phyloP scores from a whole-genome alignment of 768 basidiomycete species.

The Rhodocollybia butyracea region DNA sequence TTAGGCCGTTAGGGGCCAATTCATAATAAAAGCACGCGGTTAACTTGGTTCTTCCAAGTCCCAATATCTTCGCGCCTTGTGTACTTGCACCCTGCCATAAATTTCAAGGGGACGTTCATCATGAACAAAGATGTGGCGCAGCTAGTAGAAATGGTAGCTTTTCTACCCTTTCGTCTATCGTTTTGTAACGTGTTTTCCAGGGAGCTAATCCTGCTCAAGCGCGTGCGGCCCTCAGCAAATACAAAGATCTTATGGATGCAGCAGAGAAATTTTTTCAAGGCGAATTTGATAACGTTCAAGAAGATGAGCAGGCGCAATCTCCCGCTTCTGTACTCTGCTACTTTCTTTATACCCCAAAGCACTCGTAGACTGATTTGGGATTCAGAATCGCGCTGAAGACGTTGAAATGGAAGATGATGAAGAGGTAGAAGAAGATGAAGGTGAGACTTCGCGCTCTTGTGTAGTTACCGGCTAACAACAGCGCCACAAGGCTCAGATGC shows the following conservation, averaged over 20 bases:
- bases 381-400: slow-evolving; percentile 34
- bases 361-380: slow-evolving; percentile 8
- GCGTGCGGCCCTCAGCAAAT: slow-evolving; percentile 72
- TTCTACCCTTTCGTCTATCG: slow-evolving; percentile 3
- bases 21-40: no score
- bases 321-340: neutral
- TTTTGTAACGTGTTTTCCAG: slow-evolving; percentile 34
- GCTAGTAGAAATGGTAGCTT: slow-evolving; percentile 56
- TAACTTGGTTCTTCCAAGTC: no score
- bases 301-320: neutral
- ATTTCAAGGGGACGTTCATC: slow-evolving; percentile 6
- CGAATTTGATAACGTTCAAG: slow-evolving; percentile 65
- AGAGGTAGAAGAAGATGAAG: slow-evolving; percentile 46
- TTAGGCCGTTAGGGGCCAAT: no score
- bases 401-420: slow-evolving; percentile 20
- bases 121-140: slow-evolving; percentile 58
- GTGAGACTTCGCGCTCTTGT: slow-evolving; percentile 21
- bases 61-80: neutral
- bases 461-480: neutral
- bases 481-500: slow-evolving; percentile 30
- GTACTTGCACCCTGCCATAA: neutral
- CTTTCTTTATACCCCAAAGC: neutral
- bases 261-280: slow-evolving; percentile 86
- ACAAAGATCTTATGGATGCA: slow-evolving; percentile 90
- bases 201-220: slow-evolving; percentile 84